A percentile compares a stretch with the other conserved stretches of the same genome.
Conservation (phyloP, 345 rosid species). For the Alliaria petiolata region DNA sequence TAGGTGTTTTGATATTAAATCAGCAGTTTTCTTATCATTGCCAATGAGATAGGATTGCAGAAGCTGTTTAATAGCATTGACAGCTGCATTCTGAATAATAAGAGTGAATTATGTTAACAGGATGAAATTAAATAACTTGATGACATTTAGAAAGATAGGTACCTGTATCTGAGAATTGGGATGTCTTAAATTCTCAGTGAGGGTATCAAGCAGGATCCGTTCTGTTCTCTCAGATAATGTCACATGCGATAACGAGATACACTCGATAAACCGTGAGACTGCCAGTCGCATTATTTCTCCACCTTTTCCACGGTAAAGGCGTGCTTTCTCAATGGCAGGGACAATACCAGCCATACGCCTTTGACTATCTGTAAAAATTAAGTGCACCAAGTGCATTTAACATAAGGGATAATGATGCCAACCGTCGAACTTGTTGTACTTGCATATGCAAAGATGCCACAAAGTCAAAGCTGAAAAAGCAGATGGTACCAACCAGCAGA, state of each 20-base stretch:
- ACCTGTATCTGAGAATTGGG: constrained; percentile 98
- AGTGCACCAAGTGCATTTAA: neutral
- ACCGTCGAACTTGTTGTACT: neutral
- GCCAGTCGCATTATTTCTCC: constrained; percentile 99
- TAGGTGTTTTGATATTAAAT: constrained; percentile 55
- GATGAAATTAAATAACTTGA: constrained; percentile 9
- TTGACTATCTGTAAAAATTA: constrained; percentile 53
- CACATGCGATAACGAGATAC: constrained; percentile 62
- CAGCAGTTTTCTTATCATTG: constrained; percentile 32
- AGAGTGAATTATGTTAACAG: neutral
- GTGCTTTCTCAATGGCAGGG: constrained; percentile 93
- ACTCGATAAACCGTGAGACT: constrained; percentile 87
- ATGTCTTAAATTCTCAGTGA: constrained; percentile 85
- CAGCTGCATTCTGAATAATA: constrained; percentile 67
- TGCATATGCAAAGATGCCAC: constrained; percentile 4
- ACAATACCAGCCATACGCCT: constrained; percentile 69
- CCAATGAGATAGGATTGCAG: constrained; percentile 50
- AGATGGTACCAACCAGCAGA: constrained; percentile 59
- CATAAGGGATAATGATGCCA: neutral
- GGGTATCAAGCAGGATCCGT: constrained; percentile 62
- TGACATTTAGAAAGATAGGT: constrained; percentile 12
- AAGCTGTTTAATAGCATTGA: constrained; percentile 67
- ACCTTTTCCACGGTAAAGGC: constrained; percentile 97
- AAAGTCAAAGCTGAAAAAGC: constrained; percentile 7
- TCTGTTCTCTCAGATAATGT: constrained; percentile 64